Evolutionary conservation across 2,329 filamentous ascomycete species (phyloP).

Genomic region (Colletotrichum higginsianum): DNA sequence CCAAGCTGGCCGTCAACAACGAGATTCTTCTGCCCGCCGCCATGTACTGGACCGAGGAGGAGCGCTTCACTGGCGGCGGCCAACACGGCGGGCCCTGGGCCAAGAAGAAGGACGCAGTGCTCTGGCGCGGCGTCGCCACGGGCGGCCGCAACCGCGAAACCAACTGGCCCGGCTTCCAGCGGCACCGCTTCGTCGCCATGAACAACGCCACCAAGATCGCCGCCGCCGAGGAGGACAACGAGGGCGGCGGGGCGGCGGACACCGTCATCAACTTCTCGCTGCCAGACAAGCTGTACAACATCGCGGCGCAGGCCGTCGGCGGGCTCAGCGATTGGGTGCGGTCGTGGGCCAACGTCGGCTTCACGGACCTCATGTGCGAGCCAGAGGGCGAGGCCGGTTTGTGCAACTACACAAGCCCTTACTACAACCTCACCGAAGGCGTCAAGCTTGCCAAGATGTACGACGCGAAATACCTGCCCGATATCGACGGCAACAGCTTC

Average conservation of each 20-base stretch:
- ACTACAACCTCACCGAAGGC: constrained; percentile 58
- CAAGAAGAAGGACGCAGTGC: constrained; percentile 66
- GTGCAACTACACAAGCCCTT: constrained; percentile 65
- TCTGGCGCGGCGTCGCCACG: constrained; percentile 79
- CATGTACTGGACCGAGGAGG: constrained; percentile 77
- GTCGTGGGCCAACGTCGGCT: constrained; percentile 65
- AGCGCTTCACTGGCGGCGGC: constrained; percentile 72
- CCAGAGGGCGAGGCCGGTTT: constrained; percentile 53
- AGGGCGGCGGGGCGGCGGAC: constrained; percentile 45
- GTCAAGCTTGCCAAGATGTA: constrained; percentile 68
- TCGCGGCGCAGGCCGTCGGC: constrained; percentile 61
- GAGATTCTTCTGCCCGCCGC: constrained; percentile 79
- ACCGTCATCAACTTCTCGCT: constrained; percentile 70
- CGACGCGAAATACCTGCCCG: constrained; percentile 77
- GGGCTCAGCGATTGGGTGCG: constrained; percentile 66
- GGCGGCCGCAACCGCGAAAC: constrained; percentile 71
- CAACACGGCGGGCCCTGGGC: constrained; percentile 70
- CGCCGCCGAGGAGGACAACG: constrained; percentile 59
- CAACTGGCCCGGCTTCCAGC: constrained; percentile 82
- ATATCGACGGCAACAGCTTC: constrained; percentile 83
- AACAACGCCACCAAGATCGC: constrained; percentile 75
- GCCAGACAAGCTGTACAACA: constrained; percentile 62
- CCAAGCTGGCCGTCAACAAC: constrained; percentile 78
- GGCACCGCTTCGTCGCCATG: constrained; percentile 82
- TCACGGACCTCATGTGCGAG: constrained; percentile 69